Evolutionary conservation across 73 alveolate species (phyloP).

Genomic region (Stentor roeselii): DNA sequence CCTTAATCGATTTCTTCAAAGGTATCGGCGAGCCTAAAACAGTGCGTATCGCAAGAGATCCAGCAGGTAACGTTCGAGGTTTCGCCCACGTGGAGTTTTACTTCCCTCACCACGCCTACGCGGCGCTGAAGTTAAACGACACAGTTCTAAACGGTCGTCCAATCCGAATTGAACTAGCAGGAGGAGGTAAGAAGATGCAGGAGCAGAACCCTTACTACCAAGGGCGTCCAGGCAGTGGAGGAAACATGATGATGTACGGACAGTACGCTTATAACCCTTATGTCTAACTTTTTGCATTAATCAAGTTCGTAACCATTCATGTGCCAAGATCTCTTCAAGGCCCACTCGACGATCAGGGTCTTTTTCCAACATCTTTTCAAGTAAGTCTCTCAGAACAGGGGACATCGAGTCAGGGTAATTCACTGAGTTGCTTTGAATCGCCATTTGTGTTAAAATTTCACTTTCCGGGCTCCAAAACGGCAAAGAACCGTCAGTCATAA

Average conservation of each 20-base stretch:
- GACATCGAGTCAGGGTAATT: slow-evolving; percentile 42
- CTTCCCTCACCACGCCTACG: slow-evolving; percentile 64
- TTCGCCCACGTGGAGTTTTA: slow-evolving; percentile 84
- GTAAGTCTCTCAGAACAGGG: slow-evolving; percentile 49
- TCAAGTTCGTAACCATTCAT: slow-evolving; percentile 90
- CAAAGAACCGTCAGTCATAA: slow-evolving; percentile 56
- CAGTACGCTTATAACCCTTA: too few species aligned
- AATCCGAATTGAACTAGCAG: slow-evolving; percentile 65
- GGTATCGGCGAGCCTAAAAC: slow-evolving; percentile 72
- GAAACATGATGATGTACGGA: too few species aligned
- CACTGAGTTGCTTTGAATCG: slow-evolving; percentile 39
- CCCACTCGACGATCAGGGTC: slow-evolving; percentile 75
- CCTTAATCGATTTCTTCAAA: slow-evolving; percentile 64
- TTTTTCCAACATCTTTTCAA: slow-evolving; percentile 46
- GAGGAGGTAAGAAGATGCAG: too few species aligned
- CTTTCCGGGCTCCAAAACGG: slow-evolving; percentile 58
- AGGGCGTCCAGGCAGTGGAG: too few species aligned
- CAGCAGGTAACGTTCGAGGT: slow-evolving; percentile 85
- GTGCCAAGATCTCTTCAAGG: slow-evolving; percentile 73
- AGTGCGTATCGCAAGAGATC: slow-evolving; percentile 71
- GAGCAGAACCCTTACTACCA: too few species aligned
- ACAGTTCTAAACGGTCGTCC: slow-evolving; percentile 72
- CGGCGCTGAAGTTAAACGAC: slow-evolving; percentile 69
- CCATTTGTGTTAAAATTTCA: slow-evolving; percentile 61
- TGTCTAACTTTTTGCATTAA: too few species aligned